These are phyloP conservation scores for Pseudozyma sp. DNA, from an alignment of 1,284 basidiomycete species.

Conservation along the genomic window DNA sequence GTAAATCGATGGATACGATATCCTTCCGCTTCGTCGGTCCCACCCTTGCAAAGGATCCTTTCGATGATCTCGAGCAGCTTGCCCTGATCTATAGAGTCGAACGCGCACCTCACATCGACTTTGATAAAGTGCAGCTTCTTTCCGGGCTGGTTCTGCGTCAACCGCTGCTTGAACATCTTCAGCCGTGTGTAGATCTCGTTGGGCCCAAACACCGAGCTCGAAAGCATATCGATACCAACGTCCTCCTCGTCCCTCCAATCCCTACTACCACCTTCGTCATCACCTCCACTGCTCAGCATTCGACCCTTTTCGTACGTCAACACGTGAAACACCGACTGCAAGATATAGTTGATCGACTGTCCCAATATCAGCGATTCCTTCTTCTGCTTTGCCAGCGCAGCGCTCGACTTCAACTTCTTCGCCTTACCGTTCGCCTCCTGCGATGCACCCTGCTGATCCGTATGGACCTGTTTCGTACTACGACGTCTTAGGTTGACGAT, in stretches of 20 bases:
- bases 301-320: slow-evolving; percentile 56
- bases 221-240: slow-evolving; percentile 15
- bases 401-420: slow-evolving; percentile 1
- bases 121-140: slow-evolving; percentile 85
- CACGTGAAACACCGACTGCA: slow-evolving; percentile 75
- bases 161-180: slow-evolving; percentile 39
- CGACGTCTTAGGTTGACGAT: slow-evolving; percentile 89
- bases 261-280: background rate
- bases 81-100: slow-evolving; percentile 93
- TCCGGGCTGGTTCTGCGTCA: slow-evolving; percentile 8
- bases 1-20: slow-evolving; percentile 63
- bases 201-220: slow-evolving; percentile 59
- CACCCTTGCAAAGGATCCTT: slow-evolving; percentile 70
- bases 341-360: slow-evolving; percentile 84
- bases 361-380: slow-evolving; percentile 48
- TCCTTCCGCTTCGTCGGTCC: slow-evolving; percentile 20
- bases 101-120: slow-evolving; percentile 93
- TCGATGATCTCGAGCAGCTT: slow-evolving; percentile 84
- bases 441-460: slow-evolving; percentile 6
- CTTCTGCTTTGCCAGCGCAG: slow-evolving; percentile 16
- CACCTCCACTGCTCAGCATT: background rate
- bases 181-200: slow-evolving; percentile 69
- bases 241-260: background rate
- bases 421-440: slow-evolving; percentile 3
- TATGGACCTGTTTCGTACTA: slow-evolving; percentile 43